A percentile compares a stretch with the other conserved stretches of the same genome.
Evolutionary conservation across 176 grass and related monocot genomes (phyloP).

Genomic region (Eleusine coracana): DNA sequence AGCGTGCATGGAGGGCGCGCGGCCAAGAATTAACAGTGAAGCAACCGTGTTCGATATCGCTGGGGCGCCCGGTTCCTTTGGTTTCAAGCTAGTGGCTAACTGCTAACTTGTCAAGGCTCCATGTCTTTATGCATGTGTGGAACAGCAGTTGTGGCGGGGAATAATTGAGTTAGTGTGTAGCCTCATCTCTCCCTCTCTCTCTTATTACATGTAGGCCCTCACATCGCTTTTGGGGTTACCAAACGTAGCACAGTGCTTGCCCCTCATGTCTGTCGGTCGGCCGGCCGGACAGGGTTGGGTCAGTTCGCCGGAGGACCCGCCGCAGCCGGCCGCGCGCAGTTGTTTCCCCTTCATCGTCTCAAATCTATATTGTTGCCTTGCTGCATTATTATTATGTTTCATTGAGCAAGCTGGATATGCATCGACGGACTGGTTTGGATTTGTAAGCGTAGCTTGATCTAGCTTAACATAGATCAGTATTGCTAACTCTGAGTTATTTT

Average conservation of each 20-base stretch:
- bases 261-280: slow-evolving; percentile 32
- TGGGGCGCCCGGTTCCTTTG: slow-evolving; percentile 36
- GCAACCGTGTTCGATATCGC: slow-evolving; percentile 11
- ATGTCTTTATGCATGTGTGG: slow-evolving; percentile 33
- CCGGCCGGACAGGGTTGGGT: not conserved
- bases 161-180: slow-evolving; percentile 39
- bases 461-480: not conserved
- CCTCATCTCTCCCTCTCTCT: not conserved
- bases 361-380: not conserved
- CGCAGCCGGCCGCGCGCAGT: not conserved
- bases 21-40: slow-evolving; percentile 34
- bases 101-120: slow-evolving; percentile 2
- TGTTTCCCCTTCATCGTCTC: not conserved
- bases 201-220: slow-evolving; percentile 31
- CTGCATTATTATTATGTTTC: not conserved
- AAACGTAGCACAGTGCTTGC: slow-evolving; percentile 37
- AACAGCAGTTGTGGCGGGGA: slow-evolving; percentile 41
- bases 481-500: not conserved
- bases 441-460: not conserved
- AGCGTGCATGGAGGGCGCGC: slow-evolving; percentile 7
- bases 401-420: not conserved
- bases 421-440: not conserved
- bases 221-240: slow-evolving; percentile 57
- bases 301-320: not conserved
- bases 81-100: slow-evolving; percentile 36